These are phyloP conservation scores for Vigna reflexopilosa DNA, from an alignment of 306 rosid genomes.

Conservation along the genomic window DNA sequence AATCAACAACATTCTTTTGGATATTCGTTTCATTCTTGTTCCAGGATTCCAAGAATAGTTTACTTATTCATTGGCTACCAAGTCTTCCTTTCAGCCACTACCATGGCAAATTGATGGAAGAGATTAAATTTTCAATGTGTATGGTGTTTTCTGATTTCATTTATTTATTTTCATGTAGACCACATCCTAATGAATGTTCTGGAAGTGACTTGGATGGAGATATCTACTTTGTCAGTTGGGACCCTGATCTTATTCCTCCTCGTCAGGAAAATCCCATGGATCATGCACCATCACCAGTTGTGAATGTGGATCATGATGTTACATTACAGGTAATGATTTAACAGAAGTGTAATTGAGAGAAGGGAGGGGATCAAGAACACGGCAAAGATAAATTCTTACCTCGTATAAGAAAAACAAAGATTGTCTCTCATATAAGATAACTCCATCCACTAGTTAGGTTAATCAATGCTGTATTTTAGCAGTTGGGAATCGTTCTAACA, in stretches of 20 bases:
- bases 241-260: constrained; percentile 65
- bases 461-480: background rate
- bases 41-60: background rate
- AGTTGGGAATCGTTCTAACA: background rate
- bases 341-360: background rate
- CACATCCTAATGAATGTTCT: constrained; percentile 90
- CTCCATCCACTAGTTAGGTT: background rate
- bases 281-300: constrained; percentile 61
- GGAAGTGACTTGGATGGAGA: constrained; percentile 93
- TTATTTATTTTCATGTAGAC: constrained; percentile 51
- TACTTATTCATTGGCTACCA: background rate
- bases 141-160: constrained; percentile 36
- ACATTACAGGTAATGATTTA: constrained; percentile 64
- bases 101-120: background rate
- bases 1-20: background rate
- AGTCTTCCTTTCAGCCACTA: background rate
- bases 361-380: background rate
- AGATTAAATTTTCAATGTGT: constrained; percentile 4
- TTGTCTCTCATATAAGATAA: background rate
- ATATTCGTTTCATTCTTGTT: constrained; percentile 7
- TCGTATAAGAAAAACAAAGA: background rate
- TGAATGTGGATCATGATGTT: constrained; percentile 65
- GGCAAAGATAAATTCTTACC: background rate
- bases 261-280: constrained; percentile 42
- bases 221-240: constrained; percentile 80